phyloP scores from a whole-genome alignment of 495 filamentous ascomycete genomes.

The Podospora australis region DNA sequence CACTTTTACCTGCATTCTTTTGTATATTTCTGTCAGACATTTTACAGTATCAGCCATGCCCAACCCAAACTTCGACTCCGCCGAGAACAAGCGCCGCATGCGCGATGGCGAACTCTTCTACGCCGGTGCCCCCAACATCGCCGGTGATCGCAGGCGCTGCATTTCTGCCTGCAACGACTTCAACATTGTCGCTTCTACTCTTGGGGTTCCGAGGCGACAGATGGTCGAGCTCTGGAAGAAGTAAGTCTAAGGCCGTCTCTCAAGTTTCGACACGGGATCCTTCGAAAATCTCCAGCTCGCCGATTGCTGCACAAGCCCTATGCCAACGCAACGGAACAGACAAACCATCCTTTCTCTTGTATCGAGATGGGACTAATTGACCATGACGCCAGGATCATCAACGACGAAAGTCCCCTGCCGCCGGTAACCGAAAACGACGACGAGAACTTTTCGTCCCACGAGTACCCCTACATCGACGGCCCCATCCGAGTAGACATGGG shows the following conservation, averaged over 20 bases:
- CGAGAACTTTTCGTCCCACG: slow-evolving; percentile 45
- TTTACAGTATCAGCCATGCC: too few relatives aligned
- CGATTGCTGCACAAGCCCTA: background rate
- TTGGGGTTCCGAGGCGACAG: slow-evolving; percentile 49
- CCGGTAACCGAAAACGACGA: slow-evolving; percentile 52
- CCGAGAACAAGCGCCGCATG: slow-evolving; percentile 44
- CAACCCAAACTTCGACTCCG: slow-evolving; percentile 17
- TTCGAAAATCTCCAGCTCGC: background rate
- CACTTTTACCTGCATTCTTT: too few relatives aligned
- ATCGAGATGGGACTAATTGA: too few relatives aligned
- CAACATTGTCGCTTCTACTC: slow-evolving; percentile 44
- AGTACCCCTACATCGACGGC: slow-evolving; percentile 64
- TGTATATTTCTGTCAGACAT: too few relatives aligned
- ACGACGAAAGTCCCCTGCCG: slow-evolving; percentile 57
- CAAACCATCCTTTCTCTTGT: too few relatives aligned
- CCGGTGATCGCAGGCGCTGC: slow-evolving; percentile 52
- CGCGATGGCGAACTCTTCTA: slow-evolving; percentile 47
- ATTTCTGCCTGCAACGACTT: slow-evolving; percentile 52
- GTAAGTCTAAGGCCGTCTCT: slow-evolving; percentile 40
- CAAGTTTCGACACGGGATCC: background rate
- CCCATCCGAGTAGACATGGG: slow-evolving; percentile 74
- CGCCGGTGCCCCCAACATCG: slow-evolving; percentile 41
- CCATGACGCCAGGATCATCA: slow-evolving; percentile 43
- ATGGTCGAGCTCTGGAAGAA: slow-evolving; percentile 65
- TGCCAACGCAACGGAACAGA: background rate